Evolutionary conservation across 31 red algal genomes (phyloP), one percentile per base, ranked within the genome.

Genomic region (Odonthalia washingtoniensis): DNA sequence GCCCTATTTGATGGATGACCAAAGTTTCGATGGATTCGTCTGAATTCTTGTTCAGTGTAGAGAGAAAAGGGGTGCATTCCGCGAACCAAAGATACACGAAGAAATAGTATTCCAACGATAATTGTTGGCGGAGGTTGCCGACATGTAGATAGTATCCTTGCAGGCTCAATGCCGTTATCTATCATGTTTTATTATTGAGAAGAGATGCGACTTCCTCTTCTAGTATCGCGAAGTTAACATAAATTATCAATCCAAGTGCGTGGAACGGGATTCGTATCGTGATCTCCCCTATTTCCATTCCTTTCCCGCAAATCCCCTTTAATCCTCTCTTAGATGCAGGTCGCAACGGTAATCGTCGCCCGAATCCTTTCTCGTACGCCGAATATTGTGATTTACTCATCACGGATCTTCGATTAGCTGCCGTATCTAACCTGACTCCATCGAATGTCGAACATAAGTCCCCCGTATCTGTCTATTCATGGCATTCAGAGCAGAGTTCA

Each of bases 221-320:
- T 9, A 84, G 0, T 37, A 84, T 84, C 32, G 45, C 39, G 35
- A 84, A 84, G 2, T 6, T 70, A 21, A 84, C 36, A 44, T 84
- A 14, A 46, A 70, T 72, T 4, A 72, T 28, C n/a, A 84, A 26
- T 24, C 62, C 36, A 12, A 84, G 31, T 0, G 70, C 66, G 2
- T 41, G 44, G 81, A 84, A 84, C 2, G 63, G 64, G 18, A 84
- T 72, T 3, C 65, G 40, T 24, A 84, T 72, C n/a, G 57, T 38
- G 6, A 67, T 26, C 0, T 4, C 46, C 28, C 64, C 64, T 5
- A 70, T 84, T 18, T 36, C 5, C 0, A 53, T 27, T 26, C 42
- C 40, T 0, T 18, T 84, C 6, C 64, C 40, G 6, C 81, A 36
- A 52, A 73, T 70, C 17, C 78, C 78, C 17, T 34, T 66, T 30